A percentile compares a stretch with the other conserved stretches of the same genome.
These are phyloP conservation scores for Meripilus lineatus DNA, from an alignment of 1,284 basidiomycete species.

Conservation along the genomic window DNA sequence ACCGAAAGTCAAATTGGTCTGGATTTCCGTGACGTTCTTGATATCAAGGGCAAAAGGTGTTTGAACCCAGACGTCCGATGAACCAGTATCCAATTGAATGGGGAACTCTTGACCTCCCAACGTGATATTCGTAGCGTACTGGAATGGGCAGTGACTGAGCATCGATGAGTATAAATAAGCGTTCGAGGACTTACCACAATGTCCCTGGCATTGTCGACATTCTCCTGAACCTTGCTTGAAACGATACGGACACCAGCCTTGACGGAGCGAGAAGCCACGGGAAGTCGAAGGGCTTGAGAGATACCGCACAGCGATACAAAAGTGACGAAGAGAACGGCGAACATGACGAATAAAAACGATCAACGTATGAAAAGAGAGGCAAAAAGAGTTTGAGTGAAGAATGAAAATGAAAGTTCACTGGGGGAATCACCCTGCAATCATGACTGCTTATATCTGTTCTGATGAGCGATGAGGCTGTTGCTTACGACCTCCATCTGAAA, in stretches of 20 bases:
- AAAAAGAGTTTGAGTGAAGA: slow-evolving; percentile 9
- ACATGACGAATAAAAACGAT: slow-evolving; percentile 18
- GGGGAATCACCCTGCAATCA: not conserved
- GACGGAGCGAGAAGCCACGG: slow-evolving; percentile 8
- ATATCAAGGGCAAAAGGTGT: slow-evolving; percentile 11
- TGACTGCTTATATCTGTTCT: not conserved
- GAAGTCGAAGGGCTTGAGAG: slow-evolving; percentile 17
- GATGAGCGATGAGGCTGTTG: not conserved
- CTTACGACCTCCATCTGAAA: not conserved
- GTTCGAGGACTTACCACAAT: slow-evolving; percentile 16
- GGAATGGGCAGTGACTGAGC: too few species aligned
- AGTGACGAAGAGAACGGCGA: slow-evolving; percentile 16
- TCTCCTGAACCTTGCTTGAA: slow-evolving; percentile 8
- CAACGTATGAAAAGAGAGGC: slow-evolving; percentile 7
- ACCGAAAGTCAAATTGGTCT: slow-evolving; percentile 18
- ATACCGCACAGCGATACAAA: slow-evolving; percentile 25
- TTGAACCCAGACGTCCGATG: slow-evolving; percentile 21
- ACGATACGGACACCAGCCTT: slow-evolving; percentile 4
- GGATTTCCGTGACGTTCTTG: slow-evolving; percentile 18
- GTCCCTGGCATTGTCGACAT: slow-evolving; percentile 20
- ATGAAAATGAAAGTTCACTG: slow-evolving; percentile 11
- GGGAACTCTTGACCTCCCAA: slow-evolving; percentile 20
- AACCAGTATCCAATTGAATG: slow-evolving; percentile 23
- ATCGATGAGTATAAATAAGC: slow-evolving; percentile 2
- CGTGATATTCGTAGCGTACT: slow-evolving; percentile 24